Base-by-base conservation (phyloP, 2,329 filamentous ascomycete genomes). In the Emergomyces africanus region DNA sequence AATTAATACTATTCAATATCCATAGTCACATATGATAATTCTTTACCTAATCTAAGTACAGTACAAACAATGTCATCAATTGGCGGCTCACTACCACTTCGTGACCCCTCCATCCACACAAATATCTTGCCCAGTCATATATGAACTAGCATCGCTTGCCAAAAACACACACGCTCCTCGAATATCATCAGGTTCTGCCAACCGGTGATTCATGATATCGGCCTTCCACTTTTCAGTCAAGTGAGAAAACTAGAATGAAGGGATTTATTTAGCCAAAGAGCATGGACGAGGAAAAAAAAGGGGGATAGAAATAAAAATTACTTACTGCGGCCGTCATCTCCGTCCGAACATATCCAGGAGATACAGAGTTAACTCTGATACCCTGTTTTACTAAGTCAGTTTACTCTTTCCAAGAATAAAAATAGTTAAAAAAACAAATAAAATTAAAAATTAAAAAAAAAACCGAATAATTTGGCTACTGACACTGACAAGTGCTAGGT, bases 61-160 rank as follows among this genome's bases (percentile, higher is more conserved):
- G 33, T 35, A 35, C 33, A 30, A 42, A 18, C 30, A 39, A 44
- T n/a, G 12, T 41, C 25, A 42, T n/a, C 25, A 44, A 35, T 35
- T 9, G 33, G 8, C 6, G 12, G 2, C 20, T 28, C 9, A 18
- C 25, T 55, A 80, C 4, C 71, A 69, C 53, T 79, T 77, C 0
- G 79, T 63, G 1, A 79, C 69, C 64, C 90, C 90, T 12, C 90
- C 90, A 73, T 96, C 90, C 51, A 96, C 88, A 35, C 88, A 86
- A 65, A 95, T 69, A 5, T 89, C 78, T 73, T 95, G 88, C 1
- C 62, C 61, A 0, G 60, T 61, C 41, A 63, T 58, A 57, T 61
- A 63, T 3, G 58, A 53, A 53, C 61, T 63, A 2, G 61, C 61
- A 44, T 56, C 54, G 18, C 61, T 63, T 25, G 61, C 60, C 39